Evolutionary conservation across 768 basidiomycete genomes (phyloP).

Genomic region (Boletus rubroflammeus): DNA sequence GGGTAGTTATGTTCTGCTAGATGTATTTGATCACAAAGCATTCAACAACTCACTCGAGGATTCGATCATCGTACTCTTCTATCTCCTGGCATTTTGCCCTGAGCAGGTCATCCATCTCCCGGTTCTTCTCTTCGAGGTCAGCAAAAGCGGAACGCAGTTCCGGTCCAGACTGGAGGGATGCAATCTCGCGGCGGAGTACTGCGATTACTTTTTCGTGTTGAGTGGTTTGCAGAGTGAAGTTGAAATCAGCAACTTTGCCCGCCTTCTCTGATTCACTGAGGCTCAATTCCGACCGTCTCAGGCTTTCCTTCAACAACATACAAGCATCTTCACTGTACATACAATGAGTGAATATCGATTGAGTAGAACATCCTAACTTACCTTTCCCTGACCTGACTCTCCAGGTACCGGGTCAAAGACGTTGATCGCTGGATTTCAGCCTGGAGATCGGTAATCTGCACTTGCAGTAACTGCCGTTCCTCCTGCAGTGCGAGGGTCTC

Average conservation of each 20-base stretch:
- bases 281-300: slow-evolving; percentile 40
- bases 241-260: slow-evolving; percentile 60
- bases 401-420: slow-evolving; percentile 59
- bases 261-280: slow-evolving; percentile 54
- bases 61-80: slow-evolving; percentile 79
- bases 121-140: slow-evolving; percentile 66
- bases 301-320: slow-evolving; percentile 37
- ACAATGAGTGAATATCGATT: slow-evolving; percentile 3
- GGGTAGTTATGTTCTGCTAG: slow-evolving; percentile 3
- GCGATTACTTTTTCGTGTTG: slow-evolving; percentile 65
- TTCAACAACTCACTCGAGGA: slow-evolving; percentile 55
- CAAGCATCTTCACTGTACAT: slow-evolving; percentile 46
- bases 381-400: slow-evolving; percentile 64
- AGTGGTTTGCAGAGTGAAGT: slow-evolving; percentile 57
- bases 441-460: slow-evolving; percentile 53
- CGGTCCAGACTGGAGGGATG: slow-evolving; percentile 48
- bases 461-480: slow-evolving; percentile 52
- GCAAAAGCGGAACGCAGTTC: slow-evolving; percentile 52
- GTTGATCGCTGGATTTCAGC: slow-evolving; percentile 63
- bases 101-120: slow-evolving; percentile 73
- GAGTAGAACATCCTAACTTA: slow-evolving; percentile 26
- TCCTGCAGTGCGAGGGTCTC: slow-evolving; percentile 39
- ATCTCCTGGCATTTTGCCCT: slow-evolving; percentile 70
- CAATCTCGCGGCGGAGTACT: slow-evolving; percentile 56
- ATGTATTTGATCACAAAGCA: slow-evolving; percentile 3